Base-by-base conservation (phyloP, 768 basidiomycete genomes). In the Trametes maxima region DNA sequence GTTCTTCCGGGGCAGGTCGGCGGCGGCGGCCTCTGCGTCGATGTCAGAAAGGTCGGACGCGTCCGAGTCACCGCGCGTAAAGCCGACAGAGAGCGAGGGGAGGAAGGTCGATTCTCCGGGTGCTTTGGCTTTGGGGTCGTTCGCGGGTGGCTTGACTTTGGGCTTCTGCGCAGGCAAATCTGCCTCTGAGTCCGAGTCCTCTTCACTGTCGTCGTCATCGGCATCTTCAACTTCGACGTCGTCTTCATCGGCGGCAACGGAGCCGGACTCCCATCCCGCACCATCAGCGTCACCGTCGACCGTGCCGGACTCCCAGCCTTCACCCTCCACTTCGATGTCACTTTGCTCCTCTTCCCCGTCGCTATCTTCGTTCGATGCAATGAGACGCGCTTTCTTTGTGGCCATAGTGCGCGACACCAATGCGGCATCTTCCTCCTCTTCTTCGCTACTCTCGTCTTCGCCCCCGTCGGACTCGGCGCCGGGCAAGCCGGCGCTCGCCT, bases 11-110 rank as follows among this genome's bases (percentile, higher is more conserved):
- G 70, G 73, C 24, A 78, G 76, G 40, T 86, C 85, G 16, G 77
- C 82, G 33, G 78, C 77, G 22, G 77, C 79, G 28, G 76, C 78
- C 65, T 77, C 80, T 37, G 75, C 78, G 65, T 89, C 91, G 21
- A 75, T 79, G 61, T 90, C 89, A 69, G 88, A 86, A 62, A 85
- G 79, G 67, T 96, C 94, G 24, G 88, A 90, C 56, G 85, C 89
- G 62, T 85, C 86, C 19, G 89, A 90, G 50, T 87, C 86, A 14
- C 92, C 94, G 48, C 84, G 83, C 43, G 87, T 81, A 72, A 90
- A 99, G 2, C 95, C 96, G 13, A 90, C 86, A 0, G 92, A 82
- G 24, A 98, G 84, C 2, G 92, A 90, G 24, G 97, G 96, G 2
- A 98, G 80, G 77, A 98, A 99, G 1, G 85, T 81, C 57, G 88